Percentiles rank a stretch among this genome's conserved stretches.
Conservation (phyloP, 768 basidiomycete genomes). For the Lactarius deliciosus region DNA sequence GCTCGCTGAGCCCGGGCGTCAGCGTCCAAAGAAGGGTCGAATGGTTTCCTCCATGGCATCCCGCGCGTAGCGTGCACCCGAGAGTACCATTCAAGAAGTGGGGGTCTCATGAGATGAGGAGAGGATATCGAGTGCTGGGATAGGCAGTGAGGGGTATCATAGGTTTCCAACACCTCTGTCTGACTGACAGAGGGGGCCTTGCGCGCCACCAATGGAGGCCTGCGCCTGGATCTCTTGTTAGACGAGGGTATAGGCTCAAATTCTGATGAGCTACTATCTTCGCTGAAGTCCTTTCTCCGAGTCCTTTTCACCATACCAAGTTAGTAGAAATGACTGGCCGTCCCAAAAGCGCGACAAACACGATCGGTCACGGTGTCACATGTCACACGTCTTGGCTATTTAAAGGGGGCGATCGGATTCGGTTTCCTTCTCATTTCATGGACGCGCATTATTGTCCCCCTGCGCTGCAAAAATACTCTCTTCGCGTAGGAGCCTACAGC, state of each 20-base stretch:
- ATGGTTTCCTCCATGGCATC: constrained; percentile 92
- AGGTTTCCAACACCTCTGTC: neutral
- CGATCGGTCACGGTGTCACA: neutral
- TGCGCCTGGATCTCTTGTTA: constrained; percentile 7
- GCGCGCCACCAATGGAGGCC: neutral
- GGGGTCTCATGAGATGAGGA: constrained; percentile 44
- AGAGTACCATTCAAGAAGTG: constrained; percentile 70
- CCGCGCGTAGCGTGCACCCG: constrained; percentile 62
- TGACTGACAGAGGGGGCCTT: neutral
- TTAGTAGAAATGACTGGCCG: no score
- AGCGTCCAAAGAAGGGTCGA: constrained; percentile 49
- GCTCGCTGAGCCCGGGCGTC: constrained; percentile 80
- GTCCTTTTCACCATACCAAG: constrained; percentile 18
- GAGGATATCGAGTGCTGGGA: constrained; percentile 50
- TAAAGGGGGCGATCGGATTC: neutral
- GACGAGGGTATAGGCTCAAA: constrained; percentile 5
- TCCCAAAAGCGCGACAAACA: neutral
- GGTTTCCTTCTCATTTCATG: constrained; percentile 37
- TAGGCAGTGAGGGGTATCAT: constrained; percentile 37
- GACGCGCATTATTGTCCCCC: constrained; percentile 45
- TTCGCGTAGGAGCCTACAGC: constrained; percentile 45
- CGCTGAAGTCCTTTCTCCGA: constrained; percentile 7
- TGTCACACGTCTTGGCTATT: neutral
- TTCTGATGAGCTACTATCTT: constrained; percentile 20
- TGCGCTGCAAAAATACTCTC: constrained; percentile 32